phyloP scores from a whole-genome alignment of 2,329 filamentous ascomycete species.

The Colletotrichum camelliae region DNA sequence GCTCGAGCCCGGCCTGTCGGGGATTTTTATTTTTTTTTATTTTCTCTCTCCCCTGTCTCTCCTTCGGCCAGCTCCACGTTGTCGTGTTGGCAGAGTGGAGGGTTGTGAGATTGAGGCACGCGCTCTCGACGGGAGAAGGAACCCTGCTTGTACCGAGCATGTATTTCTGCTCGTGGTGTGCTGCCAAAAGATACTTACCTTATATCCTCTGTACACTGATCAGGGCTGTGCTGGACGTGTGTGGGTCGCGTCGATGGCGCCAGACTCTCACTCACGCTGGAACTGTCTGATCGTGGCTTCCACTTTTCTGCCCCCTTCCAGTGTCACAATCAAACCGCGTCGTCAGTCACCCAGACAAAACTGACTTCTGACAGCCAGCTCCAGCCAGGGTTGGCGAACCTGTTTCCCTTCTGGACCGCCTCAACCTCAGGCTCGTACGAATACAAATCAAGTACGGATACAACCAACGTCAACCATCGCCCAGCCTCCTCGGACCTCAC shows the following conservation, averaged over 20 bases:
- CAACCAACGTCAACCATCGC: background rate
- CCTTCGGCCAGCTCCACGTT: background rate
- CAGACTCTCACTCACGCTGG: background rate
- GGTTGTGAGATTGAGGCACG: background rate
- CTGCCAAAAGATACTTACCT: background rate
- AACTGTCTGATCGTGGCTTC: background rate
- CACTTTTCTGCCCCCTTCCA: background rate
- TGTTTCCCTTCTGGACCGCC: background rate
- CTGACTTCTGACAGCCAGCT: background rate
- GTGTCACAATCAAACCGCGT: background rate
- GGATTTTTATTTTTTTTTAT: constrained; percentile 11
- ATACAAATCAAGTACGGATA: too few species aligned
- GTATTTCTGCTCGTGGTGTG: background rate
- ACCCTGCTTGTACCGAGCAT: background rate
- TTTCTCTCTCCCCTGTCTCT: constrained; percentile 2
- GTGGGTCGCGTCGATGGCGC: background rate
- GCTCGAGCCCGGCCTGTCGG: constrained; percentile 14
- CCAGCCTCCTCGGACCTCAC: background rate
- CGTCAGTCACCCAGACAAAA: background rate
- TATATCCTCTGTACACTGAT: background rate
- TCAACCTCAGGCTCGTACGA: background rate
- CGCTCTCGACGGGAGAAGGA: background rate
- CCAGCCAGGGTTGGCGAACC: background rate
- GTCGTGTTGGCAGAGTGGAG: background rate
- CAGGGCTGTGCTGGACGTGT: background rate